These are phyloP conservation scores for Geum urbanum DNA, from an alignment of 306 rosid species.

Conservation along the genomic window DNA sequence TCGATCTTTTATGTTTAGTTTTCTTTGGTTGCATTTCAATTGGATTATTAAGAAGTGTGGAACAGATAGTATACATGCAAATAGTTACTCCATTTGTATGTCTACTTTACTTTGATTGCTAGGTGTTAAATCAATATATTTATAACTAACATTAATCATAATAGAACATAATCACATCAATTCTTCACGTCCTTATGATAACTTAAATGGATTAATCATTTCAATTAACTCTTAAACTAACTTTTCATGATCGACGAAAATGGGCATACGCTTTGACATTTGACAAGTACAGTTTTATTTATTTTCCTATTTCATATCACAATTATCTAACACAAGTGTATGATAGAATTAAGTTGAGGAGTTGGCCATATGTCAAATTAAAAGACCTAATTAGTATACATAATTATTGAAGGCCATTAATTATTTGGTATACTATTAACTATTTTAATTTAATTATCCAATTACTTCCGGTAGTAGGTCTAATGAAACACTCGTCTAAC, in stretches of 20 bases:
- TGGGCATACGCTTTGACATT: not conserved
- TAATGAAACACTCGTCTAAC: not conserved
- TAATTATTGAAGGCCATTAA: not conserved
- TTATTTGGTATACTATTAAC: no score
- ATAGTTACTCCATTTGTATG: no score
- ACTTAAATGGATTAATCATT: not conserved
- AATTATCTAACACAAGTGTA: not conserved
- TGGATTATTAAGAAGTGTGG: no score
- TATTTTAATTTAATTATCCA: not conserved
- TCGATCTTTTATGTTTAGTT: not conserved
- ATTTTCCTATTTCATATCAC: not conserved
- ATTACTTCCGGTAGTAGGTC: not conserved
- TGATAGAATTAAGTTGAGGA: not conserved
- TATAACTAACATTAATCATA: no score
- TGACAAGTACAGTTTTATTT: not conserved
- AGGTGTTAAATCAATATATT: no score
- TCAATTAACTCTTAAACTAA: not conserved
- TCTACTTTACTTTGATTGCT: no score
- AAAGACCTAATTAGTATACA: not conserved
- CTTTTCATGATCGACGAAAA: not conserved
- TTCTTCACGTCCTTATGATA: not conserved
- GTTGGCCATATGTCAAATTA: not conserved
- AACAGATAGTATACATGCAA: no score
- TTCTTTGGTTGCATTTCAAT: no score
- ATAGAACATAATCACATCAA: not conserved